A percentile compares a stretch with the other conserved stretches of the same genome.
These are phyloP conservation scores for Sugiyamaella paludigena DNA, from an alignment of 1,139 yeast genomes.

Conservation along the genomic window DNA sequence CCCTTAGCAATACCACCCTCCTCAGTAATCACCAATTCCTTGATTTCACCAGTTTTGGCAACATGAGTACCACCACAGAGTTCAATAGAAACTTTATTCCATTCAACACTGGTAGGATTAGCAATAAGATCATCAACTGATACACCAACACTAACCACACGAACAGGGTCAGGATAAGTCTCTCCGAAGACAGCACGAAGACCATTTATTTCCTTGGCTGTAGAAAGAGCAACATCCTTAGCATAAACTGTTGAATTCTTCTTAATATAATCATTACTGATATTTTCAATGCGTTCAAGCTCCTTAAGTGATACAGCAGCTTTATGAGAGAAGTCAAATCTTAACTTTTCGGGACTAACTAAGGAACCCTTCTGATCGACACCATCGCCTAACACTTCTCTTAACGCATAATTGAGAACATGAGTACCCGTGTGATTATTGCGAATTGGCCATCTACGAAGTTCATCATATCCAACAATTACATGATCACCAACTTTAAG, in stretches of 20 bases:
- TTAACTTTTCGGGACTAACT: slow-evolving; percentile 89
- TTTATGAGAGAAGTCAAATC: slow-evolving; percentile 95
- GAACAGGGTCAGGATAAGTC: slow-evolving; percentile 97
- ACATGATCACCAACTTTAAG: slow-evolving; percentile 65
- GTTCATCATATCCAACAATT: slow-evolving; percentile 85
- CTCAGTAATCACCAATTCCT: slow-evolving; percentile 83
- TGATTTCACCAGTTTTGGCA: slow-evolving; percentile 86
- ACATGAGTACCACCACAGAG: slow-evolving; percentile 99
- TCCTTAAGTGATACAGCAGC: slow-evolving; percentile 69
- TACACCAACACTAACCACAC: slow-evolving; percentile 94
- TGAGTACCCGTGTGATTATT: slow-evolving; percentile 99
- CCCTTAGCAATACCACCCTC: slow-evolving; percentile 99
- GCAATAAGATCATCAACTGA: slow-evolving; percentile 77
- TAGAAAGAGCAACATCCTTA: slow-evolving; percentile 71
- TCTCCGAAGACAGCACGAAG: slow-evolving; percentile 98
- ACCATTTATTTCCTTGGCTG: slow-evolving; percentile 74
- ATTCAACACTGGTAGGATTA: slow-evolving; percentile 66
- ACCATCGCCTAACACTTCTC: slow-evolving; percentile 80
- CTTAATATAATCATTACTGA: slow-evolving; percentile 69
- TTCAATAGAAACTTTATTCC: slow-evolving; percentile 81
- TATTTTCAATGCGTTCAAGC: slow-evolving; percentile 68
- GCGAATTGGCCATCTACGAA: slow-evolving; percentile 95
- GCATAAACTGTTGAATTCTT: slow-evolving; percentile 71
- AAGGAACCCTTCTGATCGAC: slow-evolving; percentile 96
- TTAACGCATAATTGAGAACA: slow-evolving; percentile 81